Percentiles rank a stretch among this genome's conserved stretches.
Evolutionary conservation across 2,329 filamentous ascomycete species (phyloP).

Genomic region (Colletotrichum godetiae): DNA sequence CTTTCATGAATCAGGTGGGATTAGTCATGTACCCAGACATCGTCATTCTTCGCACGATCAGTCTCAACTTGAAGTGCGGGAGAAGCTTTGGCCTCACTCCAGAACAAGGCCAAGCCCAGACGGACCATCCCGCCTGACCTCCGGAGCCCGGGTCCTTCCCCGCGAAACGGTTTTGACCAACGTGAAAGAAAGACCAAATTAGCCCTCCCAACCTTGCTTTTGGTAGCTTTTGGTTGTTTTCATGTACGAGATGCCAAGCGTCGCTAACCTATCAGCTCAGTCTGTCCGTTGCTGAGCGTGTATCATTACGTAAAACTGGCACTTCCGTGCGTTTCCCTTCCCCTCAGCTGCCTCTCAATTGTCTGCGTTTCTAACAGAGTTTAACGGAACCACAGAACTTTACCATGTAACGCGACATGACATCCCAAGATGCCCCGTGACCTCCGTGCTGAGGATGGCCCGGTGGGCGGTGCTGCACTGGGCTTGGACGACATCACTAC

Average conservation of each 20-base stretch:
- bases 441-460: not conserved
- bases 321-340: constrained; percentile 29
- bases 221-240: not conserved
- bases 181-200: not conserved
- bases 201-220: constrained; percentile 15
- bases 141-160: constrained; percentile 29
- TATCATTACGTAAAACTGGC: constrained; percentile 34
- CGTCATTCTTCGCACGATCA: not conserved
- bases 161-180: not conserved
- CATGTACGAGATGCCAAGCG: constrained; percentile 33
- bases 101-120: not conserved
- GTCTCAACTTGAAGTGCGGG: not conserved
- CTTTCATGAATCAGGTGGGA: too few relatives aligned
- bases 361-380: not conserved
- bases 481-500: not conserved
- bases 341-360: constrained; percentile 7
- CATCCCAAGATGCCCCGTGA: constrained; percentile 19
- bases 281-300: constrained; percentile 12
- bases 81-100: not conserved
- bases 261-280: constrained; percentile 13
- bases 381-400: constrained; percentile 18
- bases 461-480: not conserved
- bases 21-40: not conserved
- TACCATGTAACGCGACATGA: constrained; percentile 2
- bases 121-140: constrained; percentile 33